These are phyloP conservation scores for Coniophora puteana DNA, from an alignment of 1,284 basidiomycete genomes.

Conservation along the genomic window DNA sequence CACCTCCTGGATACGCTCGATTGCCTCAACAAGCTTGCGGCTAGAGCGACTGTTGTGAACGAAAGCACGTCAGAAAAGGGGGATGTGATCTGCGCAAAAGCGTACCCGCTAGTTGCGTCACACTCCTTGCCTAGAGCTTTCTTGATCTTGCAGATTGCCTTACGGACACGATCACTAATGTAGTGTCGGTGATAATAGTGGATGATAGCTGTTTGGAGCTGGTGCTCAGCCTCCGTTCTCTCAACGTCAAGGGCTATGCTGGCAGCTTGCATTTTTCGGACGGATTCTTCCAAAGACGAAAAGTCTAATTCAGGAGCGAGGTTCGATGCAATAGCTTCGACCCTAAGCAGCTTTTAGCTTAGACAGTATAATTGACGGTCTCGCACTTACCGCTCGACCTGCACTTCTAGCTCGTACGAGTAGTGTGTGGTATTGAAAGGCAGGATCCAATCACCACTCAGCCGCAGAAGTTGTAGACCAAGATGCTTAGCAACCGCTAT, in stretches of 20 bases:
- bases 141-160: slow-evolving; percentile 27
- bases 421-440: slow-evolving; percentile 82
- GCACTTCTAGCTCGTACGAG: slow-evolving; percentile 43
- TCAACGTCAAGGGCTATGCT: slow-evolving; percentile 54
- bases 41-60: slow-evolving; percentile 17
- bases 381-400: slow-evolving; percentile 43
- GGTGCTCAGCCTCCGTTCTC: slow-evolving; percentile 35
- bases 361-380: no score
- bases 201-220: slow-evolving; percentile 32
- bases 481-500: slow-evolving; percentile 67
- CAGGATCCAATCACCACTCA: slow-evolving; percentile 55
- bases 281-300: slow-evolving; percentile 37
- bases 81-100: neutral
- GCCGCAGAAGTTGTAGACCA: slow-evolving; percentile 58
- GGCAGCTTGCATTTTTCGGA: slow-evolving; percentile 46
- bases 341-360: slow-evolving; percentile 19
- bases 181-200: slow-evolving; percentile 13
- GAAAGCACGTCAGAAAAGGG: slow-evolving; percentile 8
- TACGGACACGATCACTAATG: slow-evolving; percentile 17
- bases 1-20: slow-evolving; percentile 45
- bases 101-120: slow-evolving; percentile 14
- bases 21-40: slow-evolving; percentile 38
- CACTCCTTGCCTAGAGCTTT: slow-evolving; percentile 22
- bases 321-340: slow-evolving; percentile 24
- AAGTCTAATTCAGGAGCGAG: slow-evolving; percentile 28